These are phyloP conservation scores for Madurella fahalii DNA, from an alignment of 2,329 filamentous ascomycete genomes.

Conservation along the genomic window DNA sequence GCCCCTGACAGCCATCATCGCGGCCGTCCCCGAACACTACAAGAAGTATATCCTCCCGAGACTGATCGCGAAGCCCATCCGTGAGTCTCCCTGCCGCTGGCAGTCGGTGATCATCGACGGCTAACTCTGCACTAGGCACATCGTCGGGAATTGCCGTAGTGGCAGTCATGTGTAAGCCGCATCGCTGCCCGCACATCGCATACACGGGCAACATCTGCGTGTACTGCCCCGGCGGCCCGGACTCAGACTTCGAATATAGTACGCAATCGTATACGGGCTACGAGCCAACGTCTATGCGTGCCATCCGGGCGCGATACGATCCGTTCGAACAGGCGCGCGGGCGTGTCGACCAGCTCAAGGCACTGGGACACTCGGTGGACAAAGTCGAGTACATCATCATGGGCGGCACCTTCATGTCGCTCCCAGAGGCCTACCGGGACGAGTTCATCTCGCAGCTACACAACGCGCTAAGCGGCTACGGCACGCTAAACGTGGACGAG, in stretches of 20 bases:
- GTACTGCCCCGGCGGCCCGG: slow-evolving; percentile 94
- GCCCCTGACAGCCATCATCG: slow-evolving; percentile 92
- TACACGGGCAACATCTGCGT: slow-evolving; percentile 99
- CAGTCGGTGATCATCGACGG: too few relatives aligned
- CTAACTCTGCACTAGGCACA: slow-evolving; percentile 54
- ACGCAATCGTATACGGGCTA: slow-evolving; percentile 99
- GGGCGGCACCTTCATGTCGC: slow-evolving; percentile 98
- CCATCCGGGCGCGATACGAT: slow-evolving; percentile 93
- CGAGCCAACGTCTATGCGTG: slow-evolving; percentile 96
- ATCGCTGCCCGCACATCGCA: slow-evolving; percentile 94
- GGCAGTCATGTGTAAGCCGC: slow-evolving; percentile 99
- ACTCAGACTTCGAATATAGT: slow-evolving; percentile 98
- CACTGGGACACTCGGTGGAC: slow-evolving; percentile 92
- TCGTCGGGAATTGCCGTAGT: slow-evolving; percentile 97
- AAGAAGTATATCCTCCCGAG: slow-evolving; percentile 99
- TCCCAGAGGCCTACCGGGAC: slow-evolving; percentile 83
- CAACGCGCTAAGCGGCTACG: slow-evolving; percentile 94
- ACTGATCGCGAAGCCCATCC: slow-evolving; percentile 92
- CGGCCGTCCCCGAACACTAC: slow-evolving; percentile 97
- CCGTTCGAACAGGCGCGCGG: slow-evolving; percentile 96
- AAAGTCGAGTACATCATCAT: slow-evolving; percentile 99
- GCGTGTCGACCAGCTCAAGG: slow-evolving; percentile 93
- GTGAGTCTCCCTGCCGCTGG: slow-evolving; percentile 44
- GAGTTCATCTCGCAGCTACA: slow-evolving; percentile 94
- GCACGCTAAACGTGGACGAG: slow-evolving; percentile 90